Conservation (phyloP, 2,329 filamentous ascomycete genomes). For the Trichoderma harzianum region DNA sequence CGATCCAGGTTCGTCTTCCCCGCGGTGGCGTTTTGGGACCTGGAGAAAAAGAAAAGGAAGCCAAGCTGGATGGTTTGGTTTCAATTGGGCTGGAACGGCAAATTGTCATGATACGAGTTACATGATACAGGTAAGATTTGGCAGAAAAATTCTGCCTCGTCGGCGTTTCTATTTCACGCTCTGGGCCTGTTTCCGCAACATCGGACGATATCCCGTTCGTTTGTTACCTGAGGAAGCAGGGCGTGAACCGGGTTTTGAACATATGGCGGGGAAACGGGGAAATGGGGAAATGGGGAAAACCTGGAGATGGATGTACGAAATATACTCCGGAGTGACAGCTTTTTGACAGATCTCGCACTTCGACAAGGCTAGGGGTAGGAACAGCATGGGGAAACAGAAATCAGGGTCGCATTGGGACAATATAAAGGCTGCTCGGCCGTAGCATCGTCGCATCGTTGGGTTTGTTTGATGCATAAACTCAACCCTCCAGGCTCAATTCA, state of each 20-base stretch:
- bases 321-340: conserved; percentile 16
- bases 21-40: conserved; percentile 1
- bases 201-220: not conserved
- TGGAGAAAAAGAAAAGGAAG: not conserved
- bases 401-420: not conserved
- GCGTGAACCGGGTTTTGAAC: conserved; percentile 1
- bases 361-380: not conserved
- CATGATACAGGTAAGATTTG: not conserved
- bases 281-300: conserved; percentile 15
- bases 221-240: not conserved
- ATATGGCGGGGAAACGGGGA: conserved; percentile 15
- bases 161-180: conserved; percentile 11
- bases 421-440: not conserved
- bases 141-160: not conserved
- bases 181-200: not conserved
- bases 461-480: not conserved
- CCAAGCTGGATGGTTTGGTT: not conserved
- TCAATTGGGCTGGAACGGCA: conserved; percentile 3
- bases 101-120: conserved; percentile 4
- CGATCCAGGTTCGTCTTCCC: not conserved
- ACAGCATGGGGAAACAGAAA: not conserved
- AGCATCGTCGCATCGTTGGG: not conserved
- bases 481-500: conserved; percentile 10
- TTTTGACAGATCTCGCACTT: conserved; percentile 6
- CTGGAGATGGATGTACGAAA: conserved; percentile 1